Evolutionary conservation across 78 protist species (phyloP), one percentile per base, ranked within the genome.

Genomic region (Capsaspora owczarzaki): DNA sequence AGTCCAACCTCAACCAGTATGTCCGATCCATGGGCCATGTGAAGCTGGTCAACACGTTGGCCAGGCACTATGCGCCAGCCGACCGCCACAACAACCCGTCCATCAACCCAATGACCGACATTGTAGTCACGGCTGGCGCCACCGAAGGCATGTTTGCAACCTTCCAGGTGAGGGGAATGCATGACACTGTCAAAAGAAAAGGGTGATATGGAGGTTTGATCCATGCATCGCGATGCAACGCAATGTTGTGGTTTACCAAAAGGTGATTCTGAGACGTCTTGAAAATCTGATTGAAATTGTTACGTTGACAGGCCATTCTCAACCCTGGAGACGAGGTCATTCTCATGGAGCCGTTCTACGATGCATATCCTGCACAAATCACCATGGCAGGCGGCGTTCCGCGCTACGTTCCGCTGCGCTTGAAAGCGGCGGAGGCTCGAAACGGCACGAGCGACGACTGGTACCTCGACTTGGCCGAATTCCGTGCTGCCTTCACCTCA

Each of bases 261-360:
- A n/a, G n/a, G n/a, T n/a, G n/a, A n/a, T n/a, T n/a, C n/a, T n/a
- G n/a, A n/a, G n/a, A n/a, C n/a, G n/a, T n/a, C n/a, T n/a, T n/a
- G n/a, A n/a, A n/a, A n/a, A n/a, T n/a, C n/a, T n/a, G n/a, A n/a
- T n/a, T n/a, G n/a, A n/a, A n/a, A n/a, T n/a, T n/a, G n/a, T n/a
- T n/a, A n/a, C n/a, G n/a, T n/a, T n/a, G n/a, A n/a, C n/a, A n/a
- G n/a, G n/a, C 95, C 0, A 25, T 84, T 5, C 71, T 92, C 16
- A 38, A 51, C 4, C 85, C 77, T 23, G 95, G 92, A 25, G 96
- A 93, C 41, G 93, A 93, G 70, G 92, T 90, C 37, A 42, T 93
- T 6, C 35, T 87, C 31, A 70, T 93, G 20, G 93, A 93, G 77
- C 96, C 96, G 33, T 89, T 79, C 72, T 93, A 83, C 83, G 92